A percentile compares a stretch with the other conserved stretches of the same genome.
Conservation (phyloP, 305 asterid species). For the Petunia hybrid region DNA sequence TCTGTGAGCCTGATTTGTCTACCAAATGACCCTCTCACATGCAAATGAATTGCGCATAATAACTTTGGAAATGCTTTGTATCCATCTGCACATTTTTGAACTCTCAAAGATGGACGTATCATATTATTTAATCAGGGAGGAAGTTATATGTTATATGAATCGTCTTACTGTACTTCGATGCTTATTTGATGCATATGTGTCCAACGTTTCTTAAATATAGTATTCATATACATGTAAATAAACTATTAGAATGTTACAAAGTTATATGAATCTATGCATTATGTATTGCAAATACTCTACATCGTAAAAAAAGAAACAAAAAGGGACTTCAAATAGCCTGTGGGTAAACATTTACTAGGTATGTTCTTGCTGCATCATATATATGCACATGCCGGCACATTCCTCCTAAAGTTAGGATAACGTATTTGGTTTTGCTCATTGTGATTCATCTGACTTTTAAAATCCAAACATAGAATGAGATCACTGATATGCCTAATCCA, state of each 20-base stretch:
- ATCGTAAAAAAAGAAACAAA: neutral
- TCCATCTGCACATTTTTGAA: conserved; percentile 23
- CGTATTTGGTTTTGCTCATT: conserved; percentile 1
- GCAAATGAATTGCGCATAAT: conserved; percentile 9
- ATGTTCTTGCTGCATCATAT: conserved; percentile 7
- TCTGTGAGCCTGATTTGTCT: conserved; percentile 19
- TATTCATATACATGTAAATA: neutral
- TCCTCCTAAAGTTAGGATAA: neutral
- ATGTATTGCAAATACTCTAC: neutral
- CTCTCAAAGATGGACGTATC: neutral
- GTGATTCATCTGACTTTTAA: neutral
- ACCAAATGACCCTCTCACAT: neutral
- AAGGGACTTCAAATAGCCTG: neutral
- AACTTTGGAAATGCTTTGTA: conserved; percentile 13
- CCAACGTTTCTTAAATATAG: neutral
- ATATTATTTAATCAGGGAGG: conserved; percentile 1
- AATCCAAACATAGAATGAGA: conserved; percentile 5
- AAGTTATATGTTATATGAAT: neutral
- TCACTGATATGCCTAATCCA: conserved; percentile 11
- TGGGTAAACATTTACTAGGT: neutral
- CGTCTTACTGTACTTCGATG: neutral
- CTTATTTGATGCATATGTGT: neutral
- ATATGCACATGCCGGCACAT: neutral
- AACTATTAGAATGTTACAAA: neutral
- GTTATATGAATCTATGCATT: neutral